phyloP scores from a whole-genome alignment of 441 rosid species.

The Daphne laureola region DNA sequence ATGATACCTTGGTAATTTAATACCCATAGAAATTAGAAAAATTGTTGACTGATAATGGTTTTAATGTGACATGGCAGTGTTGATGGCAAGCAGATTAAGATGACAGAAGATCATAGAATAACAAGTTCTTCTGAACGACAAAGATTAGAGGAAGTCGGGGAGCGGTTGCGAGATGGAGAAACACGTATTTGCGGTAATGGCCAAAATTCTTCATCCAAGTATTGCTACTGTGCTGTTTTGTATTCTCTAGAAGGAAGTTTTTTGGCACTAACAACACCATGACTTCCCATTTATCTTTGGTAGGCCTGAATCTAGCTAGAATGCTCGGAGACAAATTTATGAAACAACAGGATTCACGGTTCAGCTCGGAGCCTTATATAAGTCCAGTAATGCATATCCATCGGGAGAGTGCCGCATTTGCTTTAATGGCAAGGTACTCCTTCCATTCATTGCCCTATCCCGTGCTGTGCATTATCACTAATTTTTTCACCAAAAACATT shows the following conservation, averaged over 20 bases:
- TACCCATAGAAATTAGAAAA: no score
- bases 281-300: not conserved
- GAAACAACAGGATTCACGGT: constrained; percentile 83
- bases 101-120: constrained; percentile 93
- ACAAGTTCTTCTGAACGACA: constrained; percentile 63
- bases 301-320: constrained; percentile 89
- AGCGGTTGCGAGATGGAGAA: constrained; percentile 81
- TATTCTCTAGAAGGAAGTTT: not conserved
- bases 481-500: not conserved
- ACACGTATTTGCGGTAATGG: constrained; percentile 64
- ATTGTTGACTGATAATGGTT: constrained; percentile 14
- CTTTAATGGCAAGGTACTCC: constrained; percentile 76
- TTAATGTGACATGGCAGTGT: constrained; percentile 40
- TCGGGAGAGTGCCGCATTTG: constrained; percentile 50
- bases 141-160: constrained; percentile 57
- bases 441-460: not conserved
- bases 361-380: constrained; percentile 78
- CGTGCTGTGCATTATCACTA: not conserved
- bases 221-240: not conserved
- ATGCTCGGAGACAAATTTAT: constrained; percentile 97
- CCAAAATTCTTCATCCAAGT: constrained; percentile 10
- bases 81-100: constrained; percentile 62
- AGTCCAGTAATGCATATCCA: constrained; percentile 63
- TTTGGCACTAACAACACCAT: constrained; percentile 5
- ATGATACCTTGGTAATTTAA: no score